Base-by-base conservation (phyloP, 495 filamentous ascomycete species). In the Penicillium arizonense region DNA sequence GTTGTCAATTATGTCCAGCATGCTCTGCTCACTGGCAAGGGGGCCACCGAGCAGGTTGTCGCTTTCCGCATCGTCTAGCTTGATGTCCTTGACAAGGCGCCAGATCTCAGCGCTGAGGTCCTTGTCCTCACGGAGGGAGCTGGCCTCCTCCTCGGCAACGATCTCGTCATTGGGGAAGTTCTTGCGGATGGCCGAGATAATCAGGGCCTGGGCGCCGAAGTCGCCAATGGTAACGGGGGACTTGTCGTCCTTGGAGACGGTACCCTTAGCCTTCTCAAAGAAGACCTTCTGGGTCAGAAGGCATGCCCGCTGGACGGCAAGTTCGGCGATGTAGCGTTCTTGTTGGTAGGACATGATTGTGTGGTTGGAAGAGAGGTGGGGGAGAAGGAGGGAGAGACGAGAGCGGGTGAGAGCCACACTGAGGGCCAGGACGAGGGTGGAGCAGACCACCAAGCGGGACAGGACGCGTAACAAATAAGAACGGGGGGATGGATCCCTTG, bases 161-260 rank as follows among this genome's bases (percentile, higher is more conserved):
- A 97, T 87, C 71, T 90, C 85, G 64, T 98, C 94, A 12, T 82
- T 63, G 35, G 94, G 94, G 77, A 98, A 97, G 68, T 88, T 89
- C 69, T 86, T 80, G 72, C 86, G 83, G 53, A 98, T 84, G 42
- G 94, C 91, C 50, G 84, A 80, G 60, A 97, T 96, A 65, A 97
- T 95, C 55, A 97, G 80, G 34, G 95, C 95, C 75, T 98, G 94
- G 48, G 95, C 94, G 59, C 95, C 95, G 64, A 96, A 97, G 75
- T 98, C 94, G 66, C 91, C 94, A 57, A 97, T 91, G 28, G 94
- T 98, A 57, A 98, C 94, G 54, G 95, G 94, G 21, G 95, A 97
- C 57, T 85, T 86, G 75, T 98, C 95, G 68, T 88, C 86, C 77
- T 97, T 99, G 60, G 87, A 89, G 32, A 95, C 78, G 47, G 94